Base-by-base conservation (phyloP, 371 early-diverging fungal species). In the Circinella minor region DNA sequence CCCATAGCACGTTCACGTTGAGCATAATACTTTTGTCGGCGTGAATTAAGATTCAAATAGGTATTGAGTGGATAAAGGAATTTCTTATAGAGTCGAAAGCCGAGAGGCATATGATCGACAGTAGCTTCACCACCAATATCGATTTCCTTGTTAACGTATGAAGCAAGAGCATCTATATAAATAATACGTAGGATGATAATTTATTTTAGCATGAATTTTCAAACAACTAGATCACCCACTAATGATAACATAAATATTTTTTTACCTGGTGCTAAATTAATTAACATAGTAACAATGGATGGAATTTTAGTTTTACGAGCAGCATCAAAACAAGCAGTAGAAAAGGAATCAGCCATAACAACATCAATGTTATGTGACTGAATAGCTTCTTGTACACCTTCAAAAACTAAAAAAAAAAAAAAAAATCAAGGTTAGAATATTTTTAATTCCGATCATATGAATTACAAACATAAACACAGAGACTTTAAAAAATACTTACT, bases 71-170 rank as follows among this genome's bases (percentile, higher is more conserved):
- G 77, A 17, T 47, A 27, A 13, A 78, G 55, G 59, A 71, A 65
- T 13, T 47, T 65, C 27, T 71, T 61, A 36, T 67, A 49, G 20
- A 80, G 67, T 3, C 80, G 67, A 0, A 60, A 55, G 9, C 20
- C n/a, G 10, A 75, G 37, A 0, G 75, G 63, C 49, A 67, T 59
- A 18, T 63, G 55, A 10, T 67, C 51, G 0, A 71, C 71, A 13
- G 70, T 77, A 4, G 72, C 70, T 3, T 70, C 66, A 2, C 43
- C 46, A 37, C 55, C 39, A 6, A 39, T 38, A 8, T 65, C 27
- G 7, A 71, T 13, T 17, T 66, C 54, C 18, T 62, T 69, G 47
- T 72, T 75, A 13, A 76, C 51, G 17, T 76, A 81, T 17, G 81
- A 74, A 17, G 81, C 68, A 7, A 34, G 37, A 8, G 74, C 65